These are phyloP conservation scores for Coemansia sp. DNA, from an alignment of 192 early-diverging fungal genomes.

Conservation along the genomic window DNA sequence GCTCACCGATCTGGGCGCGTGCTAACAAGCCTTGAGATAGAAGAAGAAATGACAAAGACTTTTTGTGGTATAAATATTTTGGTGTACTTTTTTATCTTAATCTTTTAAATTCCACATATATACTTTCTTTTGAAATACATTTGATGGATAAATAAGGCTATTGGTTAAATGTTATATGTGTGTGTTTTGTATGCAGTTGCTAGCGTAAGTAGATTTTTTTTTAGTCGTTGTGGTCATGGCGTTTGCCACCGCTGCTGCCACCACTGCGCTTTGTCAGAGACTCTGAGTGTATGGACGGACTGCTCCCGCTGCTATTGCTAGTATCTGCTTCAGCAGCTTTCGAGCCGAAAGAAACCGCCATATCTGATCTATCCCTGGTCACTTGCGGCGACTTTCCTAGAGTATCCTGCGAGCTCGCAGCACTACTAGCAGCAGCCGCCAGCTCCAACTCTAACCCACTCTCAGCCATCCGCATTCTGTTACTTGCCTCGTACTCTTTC, in stretches of 20 bases:
- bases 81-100: too few relatives aligned
- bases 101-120: too few relatives aligned
- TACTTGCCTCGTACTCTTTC: conserved; percentile 20
- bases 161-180: background rate
- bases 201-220: background rate
- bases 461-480: background rate
- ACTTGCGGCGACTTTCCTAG: background rate
- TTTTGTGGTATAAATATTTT: background rate
- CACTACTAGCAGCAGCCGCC: background rate
- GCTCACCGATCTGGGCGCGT: conserved; percentile 19
- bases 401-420: conserved; percentile 3
- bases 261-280: conserved; percentile 18
- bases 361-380: background rate
- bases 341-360: background rate
- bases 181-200: too few relatives aligned
- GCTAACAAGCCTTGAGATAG: background rate
- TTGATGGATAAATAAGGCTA: background rate
- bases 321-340: background rate
- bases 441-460: conserved; percentile 21
- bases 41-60: too few relatives aligned
- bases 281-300: conserved; percentile 8
- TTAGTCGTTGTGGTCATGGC: background rate
- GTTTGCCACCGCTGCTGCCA: conserved; percentile 1
- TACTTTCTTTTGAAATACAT: too few relatives aligned
- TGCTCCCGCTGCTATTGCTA: conserved; percentile 10